Base-by-base conservation (phyloP, 257 asterid genomes). In the Gardenia jasminoides region DNA sequence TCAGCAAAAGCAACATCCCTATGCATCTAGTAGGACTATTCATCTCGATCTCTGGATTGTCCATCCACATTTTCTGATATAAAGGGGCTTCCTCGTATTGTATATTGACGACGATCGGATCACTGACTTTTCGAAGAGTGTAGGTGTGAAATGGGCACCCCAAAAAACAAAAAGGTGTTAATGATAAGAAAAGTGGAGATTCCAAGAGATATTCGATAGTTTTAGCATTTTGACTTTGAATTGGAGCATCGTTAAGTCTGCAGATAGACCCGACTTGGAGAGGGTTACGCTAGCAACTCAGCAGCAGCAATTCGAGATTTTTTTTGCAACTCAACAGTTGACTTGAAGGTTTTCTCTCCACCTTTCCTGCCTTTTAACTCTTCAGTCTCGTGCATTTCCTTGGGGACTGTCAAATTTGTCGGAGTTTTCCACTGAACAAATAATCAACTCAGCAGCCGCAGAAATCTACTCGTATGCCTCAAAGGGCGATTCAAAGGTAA, bases 151-250 rank as follows among this genome's bases (percentile, higher is more conserved):
- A 30, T 30, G 12, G 48, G 33, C 1, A 36, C 0, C 20, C 41
- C 39, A 68, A 44, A 50, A 26, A 20, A 4, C 26, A 56, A 19
- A 56, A 56, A 7, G 62, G 62, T 19, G 10, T 6, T 20, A 72
- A 7, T 20, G 44, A 26, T 43, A 39, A n/a, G 54, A 44, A 0
- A 4, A 76, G 11, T 46, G 80, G 33, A 31, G 80, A 77, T 77
- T 77, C 67, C 52, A 65, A 52, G 74, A 62, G 46, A 77, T 66
- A 47, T 77, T 62, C 80, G 36, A 66, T 22, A 1, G 20, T 46
- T 28, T 62, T 10, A 54, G 9, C 17, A 10, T 19, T 1, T 65
- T 66, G 79, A 76, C 79, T 43, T 41, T 17, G 6, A 16, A 7
- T 39, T 16, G 10, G 22, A 41, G 22, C 24, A 52, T 4, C 59